Evolutionary conservation across 495 filamentous ascomycete species (phyloP).

Genomic region (Xylona heveae): DNA sequence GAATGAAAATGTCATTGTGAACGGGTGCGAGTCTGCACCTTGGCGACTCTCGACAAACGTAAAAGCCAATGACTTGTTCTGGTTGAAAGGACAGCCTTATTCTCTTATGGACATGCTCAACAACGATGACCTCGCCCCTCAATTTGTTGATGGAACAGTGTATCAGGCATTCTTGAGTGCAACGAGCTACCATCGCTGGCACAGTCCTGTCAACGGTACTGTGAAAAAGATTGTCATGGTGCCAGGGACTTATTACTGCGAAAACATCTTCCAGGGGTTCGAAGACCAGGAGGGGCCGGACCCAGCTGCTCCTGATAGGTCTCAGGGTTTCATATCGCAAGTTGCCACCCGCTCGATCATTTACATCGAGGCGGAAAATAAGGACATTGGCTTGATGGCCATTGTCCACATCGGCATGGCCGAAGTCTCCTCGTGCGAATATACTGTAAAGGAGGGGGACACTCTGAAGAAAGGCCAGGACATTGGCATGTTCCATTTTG

Average conservation of each 20-base stretch:
- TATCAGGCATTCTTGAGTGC: conserved; percentile 48
- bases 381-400: conserved; percentile 39
- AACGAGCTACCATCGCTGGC: conserved; percentile 51
- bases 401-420: conserved; percentile 50
- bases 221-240: conserved; percentile 30
- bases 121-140: conserved; percentile 23
- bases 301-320: conserved; percentile 13
- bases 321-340: conserved; percentile 36
- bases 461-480: conserved; percentile 40
- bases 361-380: conserved; percentile 47
- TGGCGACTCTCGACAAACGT: too few relatives aligned
- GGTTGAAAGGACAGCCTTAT: conserved; percentile 49
- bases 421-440: conserved; percentile 47
- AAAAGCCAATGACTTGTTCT: conserved; percentile 33
- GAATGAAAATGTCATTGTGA: conserved; percentile 33
- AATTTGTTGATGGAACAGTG: conserved; percentile 38
- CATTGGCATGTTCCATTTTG: conserved; percentile 57
- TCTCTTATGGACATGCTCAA: conserved; percentile 40
- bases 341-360: conserved; percentile 39
- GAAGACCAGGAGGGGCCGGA: conserved; percentile 12
- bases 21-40: conserved; percentile 42
- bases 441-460: conserved; percentile 38
- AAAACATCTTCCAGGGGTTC: conserved; percentile 32
- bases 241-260: conserved; percentile 48
- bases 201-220: conserved; percentile 36